These are phyloP conservation scores for Artemisia annua DNA, from an alignment of 129 eudicot genomes.

Conservation along the genomic window DNA sequence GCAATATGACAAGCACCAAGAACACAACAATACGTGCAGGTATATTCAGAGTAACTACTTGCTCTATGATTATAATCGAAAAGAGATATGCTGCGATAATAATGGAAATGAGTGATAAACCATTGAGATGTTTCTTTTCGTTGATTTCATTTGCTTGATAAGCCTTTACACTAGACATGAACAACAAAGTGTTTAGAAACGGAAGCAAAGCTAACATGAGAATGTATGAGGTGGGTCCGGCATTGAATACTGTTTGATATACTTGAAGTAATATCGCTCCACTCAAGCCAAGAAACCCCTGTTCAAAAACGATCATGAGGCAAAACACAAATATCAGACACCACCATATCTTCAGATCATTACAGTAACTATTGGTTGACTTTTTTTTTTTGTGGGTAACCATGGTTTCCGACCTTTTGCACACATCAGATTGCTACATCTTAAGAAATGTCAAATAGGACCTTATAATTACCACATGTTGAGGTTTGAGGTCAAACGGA, in stretches of 20 bases:
- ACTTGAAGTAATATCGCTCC: conserved; percentile 80
- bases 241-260: conserved; percentile 56
- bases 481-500: background rate
- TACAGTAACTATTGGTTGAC: too few relatives aligned
- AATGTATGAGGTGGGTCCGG: conserved; percentile 52
- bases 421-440: too few relatives aligned
- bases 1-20: conserved; percentile 43
- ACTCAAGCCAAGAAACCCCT: conserved; percentile 87
- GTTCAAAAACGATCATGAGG: background rate
- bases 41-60: conserved; percentile 31
- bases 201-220: conserved; percentile 67
- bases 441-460: too few relatives aligned
- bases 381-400: too few relatives aligned
- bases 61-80: conserved; percentile 47
- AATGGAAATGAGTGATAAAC: conserved; percentile 56
- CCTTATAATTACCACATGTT: too few relatives aligned
- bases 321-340: background rate
- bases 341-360: too few relatives aligned
- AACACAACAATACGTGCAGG: conserved; percentile 41
- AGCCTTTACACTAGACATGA: conserved; percentile 58
- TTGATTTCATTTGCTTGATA: conserved; percentile 38
- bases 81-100: conserved; percentile 66
- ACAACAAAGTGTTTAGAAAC: conserved; percentile 52
- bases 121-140: conserved; percentile 58
- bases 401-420: too few relatives aligned